Base-by-base conservation (phyloP, 2,329 filamentous ascomycete genomes). In the Pseudogymnoascus sp. region DNA sequence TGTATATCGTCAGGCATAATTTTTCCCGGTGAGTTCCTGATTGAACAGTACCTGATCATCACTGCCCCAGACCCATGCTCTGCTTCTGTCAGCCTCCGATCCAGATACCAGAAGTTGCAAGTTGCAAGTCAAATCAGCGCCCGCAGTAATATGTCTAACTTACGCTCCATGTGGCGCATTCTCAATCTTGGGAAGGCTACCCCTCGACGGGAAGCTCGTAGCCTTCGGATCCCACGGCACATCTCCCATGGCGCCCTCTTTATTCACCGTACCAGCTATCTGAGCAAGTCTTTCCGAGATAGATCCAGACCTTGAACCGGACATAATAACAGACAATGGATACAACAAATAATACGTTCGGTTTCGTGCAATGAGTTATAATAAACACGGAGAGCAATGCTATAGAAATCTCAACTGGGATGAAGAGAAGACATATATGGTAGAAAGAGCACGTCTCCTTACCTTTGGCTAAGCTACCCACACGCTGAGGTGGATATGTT, bases 21-120 rank as follows among this genome's bases (percentile, higher is more conserved):
- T 27, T n/a, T 61, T 27, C 27, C 17, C 48, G 2, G 15, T 25
- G 33, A 25, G 9, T 27, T 15, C 44, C 4, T 9, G 5, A 25
- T 17, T 25, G 12, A 21, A 9, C 9, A 31, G 6, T 58, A 71
- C 69, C 64, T 69, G 68, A 41, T 71, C 70, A 42, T 72, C 65
- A 44, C 66, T 64, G 17, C 70, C 70, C 70, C 70, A 72, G n/a
- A 71, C 69, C 70, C 70, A 72, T 27, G 68, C 68, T 61, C 69
- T 71, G 33, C 10, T 13, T 8, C 6, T 5, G 9, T 60, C 13
- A 4, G 44, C 5, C 51, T 15, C 58, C 1, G 13, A 27, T 17
- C 33, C 3, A 15, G 17, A 39, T 44, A 39, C 10, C 9, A 6
- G 12, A 9, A 25, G 27, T 42, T 60, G 15, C 3, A 35, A 25